A percentile compares a stretch with the other conserved stretches of the same genome.
Evolutionary conservation across 2,329 filamentous ascomycete genomes (phyloP).

Genomic region (Cytospora chrysosperma): DNA sequence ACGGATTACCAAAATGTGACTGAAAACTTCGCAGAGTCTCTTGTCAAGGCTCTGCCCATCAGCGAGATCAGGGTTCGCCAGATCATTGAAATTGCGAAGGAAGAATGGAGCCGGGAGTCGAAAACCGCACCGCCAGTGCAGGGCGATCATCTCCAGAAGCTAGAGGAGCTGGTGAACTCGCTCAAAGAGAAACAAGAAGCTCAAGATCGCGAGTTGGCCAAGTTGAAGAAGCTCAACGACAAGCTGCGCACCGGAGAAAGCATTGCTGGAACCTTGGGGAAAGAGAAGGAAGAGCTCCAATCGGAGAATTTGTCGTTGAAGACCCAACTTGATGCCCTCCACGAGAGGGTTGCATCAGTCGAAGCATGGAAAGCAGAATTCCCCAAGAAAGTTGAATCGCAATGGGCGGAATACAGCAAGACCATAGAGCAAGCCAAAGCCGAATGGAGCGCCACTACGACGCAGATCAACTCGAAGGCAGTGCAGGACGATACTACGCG

Average conservation of each 20-base stretch:
- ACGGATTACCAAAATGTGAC: not conserved
- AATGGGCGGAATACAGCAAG: not conserved
- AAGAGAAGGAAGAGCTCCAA: slow-evolving; percentile 10
- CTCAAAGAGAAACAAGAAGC: slow-evolving; percentile 1
- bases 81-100: slow-evolving; percentile 11
- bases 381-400: not conserved
- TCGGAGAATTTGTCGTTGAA: slow-evolving; percentile 4
- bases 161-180: slow-evolving; percentile 7
- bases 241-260: not conserved
- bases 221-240: not conserved
- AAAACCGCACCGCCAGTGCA: not conserved
- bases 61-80: slow-evolving; percentile 19
- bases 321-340: not conserved
- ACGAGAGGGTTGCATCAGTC: not conserved
- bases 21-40: not conserved
- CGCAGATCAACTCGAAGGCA: not conserved
- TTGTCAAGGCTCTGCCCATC: slow-evolving; percentile 9
- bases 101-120: not conserved
- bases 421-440: not conserved
- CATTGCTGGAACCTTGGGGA: not conserved
- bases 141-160: slow-evolving; percentile 3
- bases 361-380: not conserved
- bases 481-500: not conserved
- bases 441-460: slow-evolving; percentile 1
- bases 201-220: slow-evolving; percentile 1